Evolutionary conservation across 2,329 filamentous ascomycete genomes (phyloP).

Genomic region (Alternaria rosae): DNA sequence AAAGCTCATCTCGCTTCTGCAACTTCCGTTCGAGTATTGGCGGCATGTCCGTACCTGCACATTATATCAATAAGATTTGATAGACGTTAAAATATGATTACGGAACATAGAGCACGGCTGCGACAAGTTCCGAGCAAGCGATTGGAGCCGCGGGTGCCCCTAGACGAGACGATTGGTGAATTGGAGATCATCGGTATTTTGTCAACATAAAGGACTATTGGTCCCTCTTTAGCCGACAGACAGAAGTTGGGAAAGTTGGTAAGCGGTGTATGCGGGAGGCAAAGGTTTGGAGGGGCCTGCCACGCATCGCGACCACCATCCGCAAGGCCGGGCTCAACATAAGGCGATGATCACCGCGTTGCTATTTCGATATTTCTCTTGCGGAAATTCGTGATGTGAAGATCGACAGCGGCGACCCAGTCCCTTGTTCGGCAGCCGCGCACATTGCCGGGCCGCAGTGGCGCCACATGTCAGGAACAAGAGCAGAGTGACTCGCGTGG

Average conservation of each 20-base stretch:
- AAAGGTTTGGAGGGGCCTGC: background rate
- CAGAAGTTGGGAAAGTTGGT: background rate
- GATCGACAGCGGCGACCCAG: slow-evolving; percentile 22
- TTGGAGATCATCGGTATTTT: background rate
- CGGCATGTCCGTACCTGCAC: slow-evolving; percentile 7
- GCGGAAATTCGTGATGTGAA: slow-evolving; percentile 10
- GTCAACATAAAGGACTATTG: slow-evolving; percentile 2
- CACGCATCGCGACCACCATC: background rate
- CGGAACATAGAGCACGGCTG: slow-evolving; percentile 5
- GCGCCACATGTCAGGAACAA: slow-evolving; percentile 32
- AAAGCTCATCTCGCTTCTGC: slow-evolving; percentile 13
- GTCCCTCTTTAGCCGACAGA: slow-evolving; percentile 13
- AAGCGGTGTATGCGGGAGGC: background rate
- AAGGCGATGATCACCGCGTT: slow-evolving; percentile 1
- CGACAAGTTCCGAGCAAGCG: slow-evolving; percentile 13
- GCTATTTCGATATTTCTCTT: slow-evolving; percentile 7
- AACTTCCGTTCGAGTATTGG: background rate
- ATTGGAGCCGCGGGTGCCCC: slow-evolving; percentile 9
- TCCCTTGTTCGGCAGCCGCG: slow-evolving; percentile 15
- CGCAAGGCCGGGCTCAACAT: background rate
- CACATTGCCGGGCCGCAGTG: slow-evolving; percentile 21
- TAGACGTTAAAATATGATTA: slow-evolving; percentile 6
- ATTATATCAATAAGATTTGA: slow-evolving; percentile 2
- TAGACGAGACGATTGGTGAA: slow-evolving; percentile 15
- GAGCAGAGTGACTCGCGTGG: slow-evolving; percentile 18